Conservation (phyloP, 306 rosid species). For the Cicer chorassanicum region DNA sequence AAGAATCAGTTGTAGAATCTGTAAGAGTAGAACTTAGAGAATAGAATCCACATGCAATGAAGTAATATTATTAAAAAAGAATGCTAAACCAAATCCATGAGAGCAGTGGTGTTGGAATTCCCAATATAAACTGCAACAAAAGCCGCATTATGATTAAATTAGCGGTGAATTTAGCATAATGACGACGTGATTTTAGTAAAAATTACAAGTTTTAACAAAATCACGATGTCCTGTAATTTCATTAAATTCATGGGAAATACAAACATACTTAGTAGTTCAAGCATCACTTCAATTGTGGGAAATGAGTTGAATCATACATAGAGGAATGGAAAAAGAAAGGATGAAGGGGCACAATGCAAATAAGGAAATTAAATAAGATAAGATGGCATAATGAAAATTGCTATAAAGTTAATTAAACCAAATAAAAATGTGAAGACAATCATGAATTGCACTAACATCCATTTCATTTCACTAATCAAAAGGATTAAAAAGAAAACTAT, state of each 20-base stretch:
- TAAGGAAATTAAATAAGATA: conserved; percentile 34
- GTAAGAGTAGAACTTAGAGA: conserved; percentile 16
- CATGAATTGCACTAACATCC: conserved; percentile 70
- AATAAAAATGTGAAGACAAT: conserved; percentile 60
- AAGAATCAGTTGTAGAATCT: conserved; percentile 41
- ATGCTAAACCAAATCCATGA: neutral
- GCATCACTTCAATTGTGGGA: conserved; percentile 39
- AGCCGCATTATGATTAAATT: conserved; percentile 10
- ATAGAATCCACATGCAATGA: conserved; percentile 29
- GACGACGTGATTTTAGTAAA: no score
- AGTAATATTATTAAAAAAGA: conserved; percentile 1
- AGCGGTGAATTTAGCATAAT: no score
- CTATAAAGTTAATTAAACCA: conserved; percentile 40
- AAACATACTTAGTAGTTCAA: neutral
- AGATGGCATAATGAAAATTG: conserved; percentile 41
- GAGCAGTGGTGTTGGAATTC: conserved; percentile 26
- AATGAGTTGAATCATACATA: conserved; percentile 37
- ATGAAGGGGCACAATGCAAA: conserved; percentile 39
- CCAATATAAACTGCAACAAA: neutral
- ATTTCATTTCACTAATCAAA: conserved; percentile 65
- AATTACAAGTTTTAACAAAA: no score
- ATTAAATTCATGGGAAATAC: no score
- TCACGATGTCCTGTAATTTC: no score
- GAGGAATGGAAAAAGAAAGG: neutral
- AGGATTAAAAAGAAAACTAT: conserved; percentile 63